A percentile compares a stretch with the other conserved stretches of the same genome.
phyloP scores from a whole-genome alignment of 2,329 filamentous ascomycete genomes.

The Talaromyces funiculosus region DNA sequence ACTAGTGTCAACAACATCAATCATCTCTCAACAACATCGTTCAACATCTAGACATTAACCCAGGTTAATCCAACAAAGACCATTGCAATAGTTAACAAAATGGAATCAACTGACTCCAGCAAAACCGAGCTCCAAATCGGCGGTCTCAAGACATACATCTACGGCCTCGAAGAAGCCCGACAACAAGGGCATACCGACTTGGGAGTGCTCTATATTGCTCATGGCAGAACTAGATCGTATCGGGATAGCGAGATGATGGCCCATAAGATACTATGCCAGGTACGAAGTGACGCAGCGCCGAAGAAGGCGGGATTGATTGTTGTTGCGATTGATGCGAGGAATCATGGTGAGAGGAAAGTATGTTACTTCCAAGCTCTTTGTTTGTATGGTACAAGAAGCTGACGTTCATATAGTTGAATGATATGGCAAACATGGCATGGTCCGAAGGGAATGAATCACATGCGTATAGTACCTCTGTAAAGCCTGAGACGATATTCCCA shows the following conservation, averaged over 20 bases:
- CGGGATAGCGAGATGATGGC: neutral
- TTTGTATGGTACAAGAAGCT: too few species aligned
- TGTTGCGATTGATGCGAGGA: conserved; percentile 10
- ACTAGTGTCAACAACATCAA: neutral
- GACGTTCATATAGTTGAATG: neutral
- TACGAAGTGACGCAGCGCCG: neutral
- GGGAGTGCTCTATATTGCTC: conserved; percentile 6
- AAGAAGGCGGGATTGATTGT: conserved; percentile 11
- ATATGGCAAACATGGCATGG: conserved; percentile 5
- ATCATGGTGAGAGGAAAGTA: conserved; percentile 13
- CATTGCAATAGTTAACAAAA: too few species aligned
- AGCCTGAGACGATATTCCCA: neutral
- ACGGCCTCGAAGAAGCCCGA: neutral
- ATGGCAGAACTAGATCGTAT: conserved; percentile 3
- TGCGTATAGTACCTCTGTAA: neutral
- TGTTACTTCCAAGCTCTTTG: too few species aligned
- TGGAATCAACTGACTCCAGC: conserved; percentile 4
- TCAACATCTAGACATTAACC: neutral
- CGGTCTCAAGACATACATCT: conserved; percentile 7
- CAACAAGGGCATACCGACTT: conserved; percentile 2
- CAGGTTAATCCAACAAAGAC: neutral
- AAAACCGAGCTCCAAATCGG: conserved; percentile 9
- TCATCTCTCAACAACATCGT: too few species aligned
- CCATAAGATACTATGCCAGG: conserved; percentile 2
- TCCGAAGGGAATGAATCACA: conserved; percentile 2